phyloP scores from a whole-genome alignment of 208 protist species.

The Acanthamoeba culbertsoni region DNA sequence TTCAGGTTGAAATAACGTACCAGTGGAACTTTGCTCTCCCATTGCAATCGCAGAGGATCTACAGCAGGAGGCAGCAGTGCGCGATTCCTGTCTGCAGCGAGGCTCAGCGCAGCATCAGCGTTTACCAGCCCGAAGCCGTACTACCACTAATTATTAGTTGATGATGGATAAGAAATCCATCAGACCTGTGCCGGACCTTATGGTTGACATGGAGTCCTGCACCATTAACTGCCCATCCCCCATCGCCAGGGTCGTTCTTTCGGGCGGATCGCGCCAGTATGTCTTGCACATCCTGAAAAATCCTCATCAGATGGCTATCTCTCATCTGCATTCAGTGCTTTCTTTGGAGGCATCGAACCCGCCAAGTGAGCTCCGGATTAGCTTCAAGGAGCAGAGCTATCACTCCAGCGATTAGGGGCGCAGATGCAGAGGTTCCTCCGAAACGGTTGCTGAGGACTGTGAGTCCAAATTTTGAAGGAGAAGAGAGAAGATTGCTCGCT shows the following conservation, averaged over 20 bases:
- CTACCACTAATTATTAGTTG: not conserved
- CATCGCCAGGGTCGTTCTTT: not conserved
- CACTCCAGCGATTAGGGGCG: not conserved
- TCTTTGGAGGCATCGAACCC: not conserved
- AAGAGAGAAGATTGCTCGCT: not conserved
- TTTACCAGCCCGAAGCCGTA: not conserved
- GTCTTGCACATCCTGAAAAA: slow-evolving; percentile 1
- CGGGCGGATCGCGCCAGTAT: not conserved
- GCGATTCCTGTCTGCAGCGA: not conserved
- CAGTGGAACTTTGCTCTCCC: too few relatives aligned
- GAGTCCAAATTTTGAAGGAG: not conserved
- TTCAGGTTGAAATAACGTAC: too few relatives aligned
- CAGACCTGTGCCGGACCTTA: not conserved
- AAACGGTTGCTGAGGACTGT: not conserved
- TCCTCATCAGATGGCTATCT: not conserved
- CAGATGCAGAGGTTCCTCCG: not conserved
- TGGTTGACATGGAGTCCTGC: slow-evolving; percentile 13
- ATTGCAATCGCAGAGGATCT: too few relatives aligned
- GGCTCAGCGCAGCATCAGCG: not conserved
- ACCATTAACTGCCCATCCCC: not conserved
- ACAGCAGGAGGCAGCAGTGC: not conserved
- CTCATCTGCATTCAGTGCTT: not conserved
- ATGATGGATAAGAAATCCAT: not conserved
- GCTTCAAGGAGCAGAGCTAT: not conserved
- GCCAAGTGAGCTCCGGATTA: not conserved